A percentile compares a stretch with the other conserved stretches of the same genome.
Conservation (phyloP, 2,329 filamentous ascomycete genomes). For the Chaetomiaceae sp. region DNA sequence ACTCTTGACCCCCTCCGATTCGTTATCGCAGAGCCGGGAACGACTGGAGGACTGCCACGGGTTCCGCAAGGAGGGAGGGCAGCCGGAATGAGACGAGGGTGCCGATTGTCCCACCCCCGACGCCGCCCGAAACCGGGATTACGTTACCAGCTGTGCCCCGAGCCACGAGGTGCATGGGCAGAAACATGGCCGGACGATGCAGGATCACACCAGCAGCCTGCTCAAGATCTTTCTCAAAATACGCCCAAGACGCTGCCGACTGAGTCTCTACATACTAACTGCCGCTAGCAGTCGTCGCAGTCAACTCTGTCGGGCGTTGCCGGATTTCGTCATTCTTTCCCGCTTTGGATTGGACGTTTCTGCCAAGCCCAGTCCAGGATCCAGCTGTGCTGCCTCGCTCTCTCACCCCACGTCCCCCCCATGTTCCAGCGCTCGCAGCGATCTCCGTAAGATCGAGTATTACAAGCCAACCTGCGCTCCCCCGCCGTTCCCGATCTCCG, state of each 20-base stretch:
- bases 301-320: no score
- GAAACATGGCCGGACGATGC: no score
- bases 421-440: no score
- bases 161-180: constrained; percentile 11
- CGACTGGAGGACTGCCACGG: constrained; percentile 5
- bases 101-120: constrained; percentile 14
- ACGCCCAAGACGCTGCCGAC: no score
- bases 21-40: constrained; percentile 21
- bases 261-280: no score
- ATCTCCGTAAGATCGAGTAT: constrained; percentile 7
- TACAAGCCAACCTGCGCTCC: constrained; percentile 6
- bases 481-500: constrained; percentile 6
- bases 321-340: no score
- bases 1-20: constrained; percentile 34
- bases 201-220: no score
- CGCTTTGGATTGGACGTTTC: no score
- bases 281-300: no score
- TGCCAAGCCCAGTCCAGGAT: not conserved
- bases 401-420: no score
- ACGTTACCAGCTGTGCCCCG: constrained; percentile 11
- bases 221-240: no score
- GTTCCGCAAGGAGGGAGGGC: constrained; percentile 3
- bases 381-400: not conserved
- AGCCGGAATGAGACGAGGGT: constrained; percentile 5
- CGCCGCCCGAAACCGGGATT: constrained; percentile 17